phyloP scores from a whole-genome alignment of 192 early-diverging fungal genomes.

The Coemansia sp. region DNA sequence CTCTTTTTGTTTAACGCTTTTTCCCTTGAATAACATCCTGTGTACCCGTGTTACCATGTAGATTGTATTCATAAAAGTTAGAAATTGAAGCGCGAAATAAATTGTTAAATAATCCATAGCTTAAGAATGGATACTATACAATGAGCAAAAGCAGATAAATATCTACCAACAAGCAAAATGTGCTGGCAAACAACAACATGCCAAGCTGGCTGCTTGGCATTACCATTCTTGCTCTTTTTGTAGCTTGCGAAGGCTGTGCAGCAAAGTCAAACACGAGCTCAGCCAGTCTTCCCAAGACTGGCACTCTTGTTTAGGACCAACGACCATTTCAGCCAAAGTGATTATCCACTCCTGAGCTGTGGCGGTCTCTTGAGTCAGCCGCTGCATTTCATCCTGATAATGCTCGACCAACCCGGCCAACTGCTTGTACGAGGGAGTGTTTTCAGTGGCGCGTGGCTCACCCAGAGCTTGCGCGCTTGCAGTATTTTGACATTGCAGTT shows the following conservation, averaged over 20 bases:
- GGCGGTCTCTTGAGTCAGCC: slow-evolving; percentile 29
- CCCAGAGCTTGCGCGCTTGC: slow-evolving; percentile 3
- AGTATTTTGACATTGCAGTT: slow-evolving; percentile 12
- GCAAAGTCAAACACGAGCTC: slow-evolving; percentile 20
- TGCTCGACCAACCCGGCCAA: slow-evolving; percentile 40
- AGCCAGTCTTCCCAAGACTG: slow-evolving; percentile 54
- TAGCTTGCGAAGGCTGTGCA: slow-evolving; percentile 34
- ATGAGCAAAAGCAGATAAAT: too few relatives aligned
- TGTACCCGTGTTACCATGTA: too few relatives aligned
- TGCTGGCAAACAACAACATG: too few relatives aligned
- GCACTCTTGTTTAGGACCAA: slow-evolving; percentile 43
- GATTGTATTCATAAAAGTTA: neutral
- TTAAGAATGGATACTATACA: too few relatives aligned
- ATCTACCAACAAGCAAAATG: too few relatives aligned
- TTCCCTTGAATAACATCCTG: too few relatives aligned
- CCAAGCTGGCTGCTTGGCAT: too few relatives aligned
- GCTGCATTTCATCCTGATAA: slow-evolving; percentile 31
- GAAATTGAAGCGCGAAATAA: neutral
- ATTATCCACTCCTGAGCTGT: slow-evolving; percentile 50
- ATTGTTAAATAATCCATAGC: too few relatives aligned
- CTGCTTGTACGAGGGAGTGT: slow-evolving; percentile 19
- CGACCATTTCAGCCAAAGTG: slow-evolving; percentile 37
- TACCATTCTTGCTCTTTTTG: slow-evolving; percentile 27
- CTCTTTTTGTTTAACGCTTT: too few relatives aligned
- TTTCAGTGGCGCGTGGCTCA: neutral